Evolutionary conservation across 2,329 filamentous ascomycete species (phyloP).

Genomic region (Beauveria sp.): DNA sequence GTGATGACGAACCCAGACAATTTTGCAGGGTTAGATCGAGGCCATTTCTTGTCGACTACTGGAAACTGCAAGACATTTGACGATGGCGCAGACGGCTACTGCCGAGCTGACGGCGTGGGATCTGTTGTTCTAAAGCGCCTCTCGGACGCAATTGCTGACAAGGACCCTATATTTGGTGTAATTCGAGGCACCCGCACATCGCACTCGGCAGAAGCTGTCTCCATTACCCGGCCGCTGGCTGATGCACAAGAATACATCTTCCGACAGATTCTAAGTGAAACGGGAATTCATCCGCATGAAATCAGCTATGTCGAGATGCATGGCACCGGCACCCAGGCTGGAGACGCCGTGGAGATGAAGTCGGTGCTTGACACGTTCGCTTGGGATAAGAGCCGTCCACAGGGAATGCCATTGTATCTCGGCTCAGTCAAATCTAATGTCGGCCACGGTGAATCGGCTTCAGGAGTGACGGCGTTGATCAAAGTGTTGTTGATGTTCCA

Average conservation of each 20-base stretch:
- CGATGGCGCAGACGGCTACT: conserved; percentile 53
- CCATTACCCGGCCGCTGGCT: conserved; percentile 64
- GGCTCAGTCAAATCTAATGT: conserved; percentile 44
- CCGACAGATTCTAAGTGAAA: conserved; percentile 47
- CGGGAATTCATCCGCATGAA: conserved; percentile 45
- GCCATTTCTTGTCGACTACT: conserved; percentile 53
- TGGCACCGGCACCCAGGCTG: conserved; percentile 37
- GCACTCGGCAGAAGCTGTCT: conserved; percentile 61
- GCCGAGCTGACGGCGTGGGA: conserved; percentile 41
- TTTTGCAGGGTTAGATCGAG: conserved; percentile 54
- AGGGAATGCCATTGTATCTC: conserved; percentile 30
- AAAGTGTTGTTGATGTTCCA: conserved; percentile 43
- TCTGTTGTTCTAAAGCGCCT: conserved; percentile 43
- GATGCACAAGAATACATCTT: conserved; percentile 55
- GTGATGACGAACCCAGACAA: conserved; percentile 59
- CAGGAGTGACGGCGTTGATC: conserved; percentile 34
- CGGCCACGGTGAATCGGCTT: conserved; percentile 39
- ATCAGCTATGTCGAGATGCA: conserved; percentile 40
- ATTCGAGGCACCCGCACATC: conserved; percentile 59
- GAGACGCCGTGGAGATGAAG: conserved; percentile 42
- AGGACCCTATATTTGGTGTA: conserved; percentile 58
- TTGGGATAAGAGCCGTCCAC: conserved; percentile 33
- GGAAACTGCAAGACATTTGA: conserved; percentile 40
- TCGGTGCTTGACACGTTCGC: conserved; percentile 54
- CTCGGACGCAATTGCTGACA: conserved; percentile 41